phyloP scores from a whole-genome alignment of 2,329 filamentous ascomycete genomes.

The Fusarium pseudonygamai region DNA sequence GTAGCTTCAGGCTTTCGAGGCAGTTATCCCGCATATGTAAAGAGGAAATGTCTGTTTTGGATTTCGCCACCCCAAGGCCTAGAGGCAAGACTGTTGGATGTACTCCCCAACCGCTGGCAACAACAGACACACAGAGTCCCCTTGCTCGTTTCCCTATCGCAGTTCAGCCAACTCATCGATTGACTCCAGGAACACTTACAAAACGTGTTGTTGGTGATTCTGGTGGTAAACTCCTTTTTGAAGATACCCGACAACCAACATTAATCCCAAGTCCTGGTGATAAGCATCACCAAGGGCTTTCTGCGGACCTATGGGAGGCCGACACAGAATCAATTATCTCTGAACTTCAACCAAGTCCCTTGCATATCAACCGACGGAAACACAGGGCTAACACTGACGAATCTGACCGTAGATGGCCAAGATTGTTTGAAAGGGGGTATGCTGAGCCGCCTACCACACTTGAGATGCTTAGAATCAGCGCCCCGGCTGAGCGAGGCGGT shows the following conservation, averaged over 20 bases:
- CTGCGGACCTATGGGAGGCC: constrained; percentile 36
- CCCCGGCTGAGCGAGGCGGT: background rate
- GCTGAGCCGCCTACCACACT: constrained; percentile 1
- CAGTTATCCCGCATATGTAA: constrained; percentile 4
- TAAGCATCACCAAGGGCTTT: constrained; percentile 25
- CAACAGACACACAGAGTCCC: constrained; percentile 30
- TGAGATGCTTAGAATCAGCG: constrained; percentile 6
- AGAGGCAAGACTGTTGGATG: constrained; percentile 6
- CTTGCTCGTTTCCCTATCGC: constrained; percentile 45
- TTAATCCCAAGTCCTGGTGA: constrained; percentile 30
- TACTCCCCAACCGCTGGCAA: constrained; percentile 19
- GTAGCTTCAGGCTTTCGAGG: background rate
- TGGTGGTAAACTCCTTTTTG: constrained; percentile 33
- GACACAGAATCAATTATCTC: constrained; percentile 29
- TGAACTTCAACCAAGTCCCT: constrained; percentile 40
- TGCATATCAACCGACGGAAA: constrained; percentile 32
- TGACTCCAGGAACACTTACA: constrained; percentile 39
- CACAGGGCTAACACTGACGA: constrained; percentile 3
- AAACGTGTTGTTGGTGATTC: constrained; percentile 37
- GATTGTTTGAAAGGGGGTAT: constrained; percentile 13
- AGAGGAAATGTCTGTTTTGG: constrained; percentile 4
- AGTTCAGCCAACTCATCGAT: constrained; percentile 32
- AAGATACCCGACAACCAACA: constrained; percentile 27
- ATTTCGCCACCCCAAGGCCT: constrained; percentile 5
- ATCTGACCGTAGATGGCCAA: constrained; percentile 23